phyloP scores from a whole-genome alignment of 208 protist species.

The Sergeia podlipaevii region DNA sequence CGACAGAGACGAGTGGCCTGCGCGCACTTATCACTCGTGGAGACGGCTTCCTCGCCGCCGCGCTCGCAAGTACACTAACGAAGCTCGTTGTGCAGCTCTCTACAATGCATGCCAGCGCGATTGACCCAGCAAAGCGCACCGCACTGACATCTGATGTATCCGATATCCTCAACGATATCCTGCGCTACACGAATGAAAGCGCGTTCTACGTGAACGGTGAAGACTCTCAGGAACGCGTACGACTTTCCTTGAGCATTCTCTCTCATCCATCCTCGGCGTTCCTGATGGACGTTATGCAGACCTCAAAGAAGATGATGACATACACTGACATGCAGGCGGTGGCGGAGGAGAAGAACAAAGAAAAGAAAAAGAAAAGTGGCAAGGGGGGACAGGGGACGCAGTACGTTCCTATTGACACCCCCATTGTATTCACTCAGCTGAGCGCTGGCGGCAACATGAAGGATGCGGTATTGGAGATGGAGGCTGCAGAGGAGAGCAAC shows the following conservation, averaged over 20 bases:
- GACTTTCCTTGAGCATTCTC: conserved; percentile 60
- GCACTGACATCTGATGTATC: conserved; percentile 57
- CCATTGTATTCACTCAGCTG: conserved; percentile 80
- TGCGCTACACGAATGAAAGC: conserved; percentile 68
- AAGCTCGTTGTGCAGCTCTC: conserved; percentile 93
- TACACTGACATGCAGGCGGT: conserved; percentile 16
- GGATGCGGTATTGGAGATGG: conserved; percentile 55
- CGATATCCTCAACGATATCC: conserved; percentile 59
- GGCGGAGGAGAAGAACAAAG: conserved; percentile 11
- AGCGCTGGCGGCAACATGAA: conserved; percentile 20
- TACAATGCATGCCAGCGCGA: conserved; percentile 1
- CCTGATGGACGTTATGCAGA: conserved; percentile 57
- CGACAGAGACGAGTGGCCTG: conserved; percentile 29
- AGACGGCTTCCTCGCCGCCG: conserved; percentile 94
- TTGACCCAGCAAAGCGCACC: conserved; percentile 25
- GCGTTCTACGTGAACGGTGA: conserved; percentile 43
- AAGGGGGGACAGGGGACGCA: background rate
- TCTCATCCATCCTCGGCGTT: conserved; percentile 42
- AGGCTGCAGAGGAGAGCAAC: conserved; percentile 32
- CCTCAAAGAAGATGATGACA: conserved; percentile 61
- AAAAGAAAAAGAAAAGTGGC: conserved; percentile 6
- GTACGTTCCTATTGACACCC: conserved; percentile 56
- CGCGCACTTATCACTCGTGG: conserved; percentile 63
- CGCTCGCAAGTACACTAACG: conserved; percentile 84
- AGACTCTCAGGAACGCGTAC: conserved; percentile 92